Evolutionary conservation across 2,329 filamentous ascomycete species (phyloP).

Genomic region (Tolypocladium ovalisporum): DNA sequence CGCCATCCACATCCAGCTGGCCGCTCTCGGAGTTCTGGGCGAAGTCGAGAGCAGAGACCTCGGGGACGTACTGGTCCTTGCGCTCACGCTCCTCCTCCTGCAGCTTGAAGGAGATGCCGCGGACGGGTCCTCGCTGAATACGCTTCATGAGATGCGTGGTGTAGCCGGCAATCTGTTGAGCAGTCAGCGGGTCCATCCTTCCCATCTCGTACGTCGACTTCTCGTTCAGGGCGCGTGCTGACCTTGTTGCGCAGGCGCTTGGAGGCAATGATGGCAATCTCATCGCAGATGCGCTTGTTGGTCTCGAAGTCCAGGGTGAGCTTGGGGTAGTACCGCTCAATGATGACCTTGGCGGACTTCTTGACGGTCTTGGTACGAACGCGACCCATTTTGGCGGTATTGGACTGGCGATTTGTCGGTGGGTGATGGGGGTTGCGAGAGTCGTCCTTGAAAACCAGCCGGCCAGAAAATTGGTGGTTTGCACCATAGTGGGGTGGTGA

Average conservation of each 20-base stretch:
- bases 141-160: slow-evolving; percentile 99
- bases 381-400: slow-evolving; percentile 57
- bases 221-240: slow-evolving; percentile 13
- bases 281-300: slow-evolving; percentile 99
- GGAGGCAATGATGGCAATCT: slow-evolving; percentile 97
- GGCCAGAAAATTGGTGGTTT: slow-evolving; percentile 17
- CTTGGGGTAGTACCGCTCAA: slow-evolving; percentile 96
- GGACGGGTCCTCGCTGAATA: slow-evolving; percentile 97
- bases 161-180: slow-evolving; percentile 80
- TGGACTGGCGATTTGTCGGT: slow-evolving; percentile 24
- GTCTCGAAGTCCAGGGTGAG: slow-evolving; percentile 99
- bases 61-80: slow-evolving; percentile 99
- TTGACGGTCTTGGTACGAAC: slow-evolving; percentile 61
- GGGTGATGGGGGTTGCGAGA: slow-evolving; percentile 19
- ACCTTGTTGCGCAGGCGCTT: slow-evolving; percentile 99
- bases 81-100: slow-evolving; percentile 99
- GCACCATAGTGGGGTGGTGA: slow-evolving; percentile 9
- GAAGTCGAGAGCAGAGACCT: slow-evolving; percentile 98
- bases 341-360: slow-evolving; percentile 96
- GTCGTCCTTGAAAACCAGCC: slow-evolving; percentile 14
- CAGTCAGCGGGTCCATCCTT: slow-evolving; percentile 4
- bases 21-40: slow-evolving; percentile 78
- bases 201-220: not conserved
- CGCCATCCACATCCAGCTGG: slow-evolving; percentile 86
- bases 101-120: slow-evolving; percentile 99